Conservation (phyloP, 1,284 basidiomycete genomes). For the Meripilus lineatus region DNA sequence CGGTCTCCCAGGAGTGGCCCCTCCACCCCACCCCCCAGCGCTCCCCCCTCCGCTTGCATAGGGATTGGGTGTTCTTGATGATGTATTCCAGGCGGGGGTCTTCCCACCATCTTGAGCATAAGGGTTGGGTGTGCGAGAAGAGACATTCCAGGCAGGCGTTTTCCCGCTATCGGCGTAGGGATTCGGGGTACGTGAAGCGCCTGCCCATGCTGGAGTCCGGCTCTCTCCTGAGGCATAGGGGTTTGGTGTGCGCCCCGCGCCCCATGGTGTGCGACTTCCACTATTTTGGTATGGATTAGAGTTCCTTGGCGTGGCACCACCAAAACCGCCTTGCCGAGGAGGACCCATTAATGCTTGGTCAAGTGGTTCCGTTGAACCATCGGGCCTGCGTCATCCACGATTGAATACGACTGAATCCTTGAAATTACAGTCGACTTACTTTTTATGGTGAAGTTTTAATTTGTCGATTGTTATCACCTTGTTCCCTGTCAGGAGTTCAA, state of each 20-base stretch:
- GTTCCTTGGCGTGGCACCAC: background rate
- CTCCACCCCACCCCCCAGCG: constrained; percentile 30
- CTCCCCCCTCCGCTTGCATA: constrained; percentile 41
- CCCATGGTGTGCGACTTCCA: constrained; percentile 53
- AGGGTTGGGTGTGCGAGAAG: constrained; percentile 70
- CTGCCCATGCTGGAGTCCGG: constrained; percentile 37
- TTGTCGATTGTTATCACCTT: constrained; percentile 88
- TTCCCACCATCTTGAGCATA: constrained; percentile 41
- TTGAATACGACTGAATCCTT: too few relatives aligned
- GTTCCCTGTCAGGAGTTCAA: constrained; percentile 89
- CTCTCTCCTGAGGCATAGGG: constrained; percentile 51
- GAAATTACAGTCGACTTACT: constrained; percentile 60
- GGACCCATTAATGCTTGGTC: too few relatives aligned
- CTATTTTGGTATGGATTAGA: constrained; percentile 69
- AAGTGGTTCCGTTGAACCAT: constrained; percentile 33
- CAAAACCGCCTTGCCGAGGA: constrained; percentile 32
- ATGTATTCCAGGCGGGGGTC: constrained; percentile 46
- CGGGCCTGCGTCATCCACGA: constrained; percentile 44
- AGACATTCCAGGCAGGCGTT: constrained; percentile 39
- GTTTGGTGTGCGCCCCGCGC: constrained; percentile 54
- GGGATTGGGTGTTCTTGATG: constrained; percentile 68
- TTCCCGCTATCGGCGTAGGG: constrained; percentile 55
- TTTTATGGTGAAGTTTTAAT: constrained; percentile 71
- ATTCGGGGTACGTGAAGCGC: constrained; percentile 65
- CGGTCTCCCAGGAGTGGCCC: constrained; percentile 25